A percentile compares a stretch with the other conserved stretches of the same genome.
phyloP scores from a whole-genome alignment of 441 rosid genomes.

The Pelargonium exstipulatum region DNA sequence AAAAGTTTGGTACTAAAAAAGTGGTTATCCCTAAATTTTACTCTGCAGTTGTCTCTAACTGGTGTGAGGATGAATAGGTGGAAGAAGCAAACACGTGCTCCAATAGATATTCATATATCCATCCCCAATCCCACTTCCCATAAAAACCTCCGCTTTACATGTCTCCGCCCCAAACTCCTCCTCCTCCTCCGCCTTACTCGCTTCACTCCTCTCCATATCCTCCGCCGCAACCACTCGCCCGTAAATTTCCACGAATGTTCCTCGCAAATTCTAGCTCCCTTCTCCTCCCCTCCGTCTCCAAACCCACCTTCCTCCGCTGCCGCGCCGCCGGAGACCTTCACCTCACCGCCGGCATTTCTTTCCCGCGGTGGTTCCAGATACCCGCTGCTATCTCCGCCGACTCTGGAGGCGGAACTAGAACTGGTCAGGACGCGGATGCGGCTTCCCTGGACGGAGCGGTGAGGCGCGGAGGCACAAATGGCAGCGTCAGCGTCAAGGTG shows the following conservation, averaged over 20 bases:
- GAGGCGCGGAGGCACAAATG: conserved; percentile 29
- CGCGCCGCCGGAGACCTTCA: conserved; percentile 40
- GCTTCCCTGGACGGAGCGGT: conserved; percentile 25
- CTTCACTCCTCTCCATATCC: background rate
- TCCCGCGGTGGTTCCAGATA: conserved; percentile 40
- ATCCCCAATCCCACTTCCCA: no score
- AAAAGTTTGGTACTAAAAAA: no score
- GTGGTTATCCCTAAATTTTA: no score
- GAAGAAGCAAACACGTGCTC: no score
- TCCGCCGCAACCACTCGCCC: background rate
- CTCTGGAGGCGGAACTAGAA: conserved; percentile 39
- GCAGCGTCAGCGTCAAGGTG: conserved; percentile 31
- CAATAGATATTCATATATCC: no score
- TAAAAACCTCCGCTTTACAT: no score
- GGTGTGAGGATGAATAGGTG: no score
- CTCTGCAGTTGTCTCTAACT: no score
- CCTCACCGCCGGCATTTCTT: conserved; percentile 29
- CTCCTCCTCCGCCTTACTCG: no score
- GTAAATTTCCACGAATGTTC: conserved; percentile 36
- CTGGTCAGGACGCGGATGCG: conserved; percentile 37
- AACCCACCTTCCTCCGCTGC: conserved; percentile 43
- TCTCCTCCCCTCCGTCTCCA: conserved; percentile 25
- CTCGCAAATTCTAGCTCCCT: conserved; percentile 42
- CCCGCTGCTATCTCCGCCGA: conserved; percentile 25
- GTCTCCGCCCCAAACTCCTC: no score